Base-by-base conservation (phyloP, 306 rosid species). In the Mimosa pudica region DNA sequence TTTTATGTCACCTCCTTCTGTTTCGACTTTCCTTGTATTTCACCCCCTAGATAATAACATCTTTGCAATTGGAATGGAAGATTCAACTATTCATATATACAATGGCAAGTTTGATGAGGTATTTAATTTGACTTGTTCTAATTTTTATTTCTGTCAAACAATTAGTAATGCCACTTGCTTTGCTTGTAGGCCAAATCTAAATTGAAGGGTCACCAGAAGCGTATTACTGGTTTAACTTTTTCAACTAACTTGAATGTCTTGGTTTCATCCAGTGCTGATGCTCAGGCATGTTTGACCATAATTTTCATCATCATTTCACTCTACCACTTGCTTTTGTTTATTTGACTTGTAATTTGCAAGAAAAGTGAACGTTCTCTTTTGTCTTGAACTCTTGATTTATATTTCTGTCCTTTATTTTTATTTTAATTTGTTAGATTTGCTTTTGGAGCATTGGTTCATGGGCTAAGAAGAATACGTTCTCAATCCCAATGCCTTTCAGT, bases 231-330 rank as follows among this genome's bases (percentile, higher is more conserved):
- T 81, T 86, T 92, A 72, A 92, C 93, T n/a, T 94, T 94, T 81
- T 94, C 97, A 17, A 84, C 84, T 49, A 82, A 52, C 70, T 93
- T 94, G 30, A 84, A 86, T 79, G 77, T 90, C 76, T 87, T 94
- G 47, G 89, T 90, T 83, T 94, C 97, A 7, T 88, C 97, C 0
- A 87, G 89, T 62, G 92, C 94, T 30, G 97, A 94, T 84, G 94
- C 87, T 80, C 92, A 94, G 84, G 97, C 88, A 78, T 82, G 88
- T 84, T 61, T 44, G 46, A 74, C 70, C 75, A 35, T 16, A 16
- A 52, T n/a, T 64, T 65, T 30, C 33, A 42, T 67, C 51, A 67
- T 67, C 33, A 0, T 17, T 17, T 41, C 0, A 24, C 60, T 14
- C 74, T 11, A 85, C 80, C 46, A 57, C 2, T 57, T 45, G 30